These are phyloP conservation scores for Curvularia hawaiiensis DNA, from an alignment of 2,329 filamentous ascomycete genomes.

Conservation along the genomic window DNA sequence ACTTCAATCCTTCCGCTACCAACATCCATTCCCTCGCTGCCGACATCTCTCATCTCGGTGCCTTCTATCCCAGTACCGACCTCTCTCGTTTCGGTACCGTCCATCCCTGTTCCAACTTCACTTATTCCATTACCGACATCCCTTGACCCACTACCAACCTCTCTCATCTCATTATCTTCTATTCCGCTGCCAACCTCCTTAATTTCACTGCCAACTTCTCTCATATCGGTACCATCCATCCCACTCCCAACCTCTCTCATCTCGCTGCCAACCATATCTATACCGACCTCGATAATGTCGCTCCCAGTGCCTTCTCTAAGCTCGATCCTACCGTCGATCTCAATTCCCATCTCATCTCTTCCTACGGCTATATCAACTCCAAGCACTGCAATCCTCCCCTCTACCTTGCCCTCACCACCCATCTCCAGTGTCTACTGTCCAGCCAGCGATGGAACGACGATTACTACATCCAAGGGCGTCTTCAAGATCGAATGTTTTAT, in stretches of 20 bases:
- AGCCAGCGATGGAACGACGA: slow-evolving; percentile 9
- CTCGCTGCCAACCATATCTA: neutral
- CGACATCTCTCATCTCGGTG: neutral
- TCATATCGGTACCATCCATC: too few relatives aligned
- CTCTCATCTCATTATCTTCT: too few relatives aligned
- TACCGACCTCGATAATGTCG: neutral
- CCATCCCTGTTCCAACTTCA: too few relatives aligned
- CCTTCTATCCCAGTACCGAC: neutral
- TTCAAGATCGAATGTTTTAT: slow-evolving; percentile 21
- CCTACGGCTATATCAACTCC: neutral
- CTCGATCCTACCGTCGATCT: neutral
- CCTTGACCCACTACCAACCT: too few relatives aligned
- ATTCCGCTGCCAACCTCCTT: too few relatives aligned
- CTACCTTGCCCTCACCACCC: neutral
- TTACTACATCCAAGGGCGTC: slow-evolving; percentile 12
- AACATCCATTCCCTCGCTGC: neutral
- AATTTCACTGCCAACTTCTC: too few relatives aligned
- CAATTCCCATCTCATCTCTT: neutral
- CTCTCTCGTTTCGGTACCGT: neutral
- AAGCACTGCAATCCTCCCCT: neutral
- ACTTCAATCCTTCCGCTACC: too few relatives aligned
- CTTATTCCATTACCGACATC: too few relatives aligned
- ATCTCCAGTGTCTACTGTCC: slow-evolving; percentile 13
- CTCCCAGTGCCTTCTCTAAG: neutral
- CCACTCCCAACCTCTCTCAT: neutral